Conservation (phyloP, 192 early-diverging fungal genomes). For the Phycomyces blakesleeanus region DNA sequence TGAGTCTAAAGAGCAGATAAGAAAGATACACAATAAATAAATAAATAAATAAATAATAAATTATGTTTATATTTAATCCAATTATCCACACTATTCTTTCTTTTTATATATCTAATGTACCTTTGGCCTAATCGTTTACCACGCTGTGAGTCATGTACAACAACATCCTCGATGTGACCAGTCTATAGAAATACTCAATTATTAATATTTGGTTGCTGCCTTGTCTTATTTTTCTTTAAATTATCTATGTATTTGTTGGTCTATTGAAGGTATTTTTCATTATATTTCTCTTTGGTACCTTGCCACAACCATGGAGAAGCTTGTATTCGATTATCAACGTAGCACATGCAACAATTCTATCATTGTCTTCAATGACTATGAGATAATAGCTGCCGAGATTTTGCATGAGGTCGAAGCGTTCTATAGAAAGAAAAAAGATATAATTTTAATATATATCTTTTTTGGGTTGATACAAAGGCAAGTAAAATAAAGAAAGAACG, state of each 20-base stretch:
- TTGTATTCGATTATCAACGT: constrained; percentile 90
- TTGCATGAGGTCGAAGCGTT: constrained; percentile 76
- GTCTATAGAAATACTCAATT: constrained; percentile 37
- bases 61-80: no score
- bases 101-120: no score
- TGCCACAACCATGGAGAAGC: constrained; percentile 76
- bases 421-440: no score
- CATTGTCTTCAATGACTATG: constrained; percentile 79
- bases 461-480: not conserved
- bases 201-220: no score
- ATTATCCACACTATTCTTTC: no score
- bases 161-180: constrained; percentile 91
- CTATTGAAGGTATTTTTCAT: not conserved
- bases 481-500: not conserved
- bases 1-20: constrained; percentile 61
- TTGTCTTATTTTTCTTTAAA: no score
- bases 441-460: not conserved
- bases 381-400: constrained; percentile 65
- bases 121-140: constrained; percentile 63
- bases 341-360: constrained; percentile 76
- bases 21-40: no score
- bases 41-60: no score
- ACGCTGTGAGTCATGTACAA: constrained; percentile 70
- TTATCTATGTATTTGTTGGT: not conserved
- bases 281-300: constrained; percentile 41